Base-by-base conservation (phyloP, 208 protist genomes). In the Leishmania arabica region DNA sequence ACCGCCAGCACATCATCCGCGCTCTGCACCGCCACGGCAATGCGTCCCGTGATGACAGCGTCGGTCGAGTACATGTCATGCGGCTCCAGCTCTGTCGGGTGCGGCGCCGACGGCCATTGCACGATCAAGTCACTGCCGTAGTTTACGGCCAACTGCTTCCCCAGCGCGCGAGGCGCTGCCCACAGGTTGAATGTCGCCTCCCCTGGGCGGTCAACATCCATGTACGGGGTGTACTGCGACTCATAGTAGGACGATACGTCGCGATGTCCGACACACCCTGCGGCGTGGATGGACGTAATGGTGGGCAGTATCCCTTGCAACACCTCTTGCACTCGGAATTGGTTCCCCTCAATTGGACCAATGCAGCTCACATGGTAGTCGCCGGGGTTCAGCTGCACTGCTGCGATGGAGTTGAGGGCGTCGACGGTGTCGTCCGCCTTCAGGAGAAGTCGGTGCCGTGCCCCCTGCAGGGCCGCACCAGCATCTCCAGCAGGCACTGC, bases 361-460 rank as follows among this genome's bases (percentile, higher is more conserved):
- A 96, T 84, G 80, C 91, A 96, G 86, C 93, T 95, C 31, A 96
- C 87, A 66, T 94, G 89, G 82, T 90, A 90, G 60, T 96, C 93
- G 11, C 90, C 90, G 9, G 93, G 90, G 62, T 86, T 85, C n/a
- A 96, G 87, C 58, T 75, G 83, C 34, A 96, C 82, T 45, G 73
- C 79, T 19, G 88, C 79, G 19, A 90, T 71, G 5, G 88, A 90
- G 53, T 71, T 60, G 66, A 95, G 75, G 34, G 84, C 83, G 24
- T 84, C 73, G 4, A 92, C 74, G 49, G 82, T 85, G 70, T 82
- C 83, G 45, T 79, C 82, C 4, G 77, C 77, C 53, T 81, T 68
- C 0, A 53, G 76, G 42, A 78, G 51, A 37, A 76, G 70, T 54
- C 40, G 76, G 47, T 27, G 58, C 58, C 58, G 74, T 62, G 69